Evolutionary conservation across 2,329 filamentous ascomycete species (phyloP).

Genomic region (Colletotrichum agaves): DNA sequence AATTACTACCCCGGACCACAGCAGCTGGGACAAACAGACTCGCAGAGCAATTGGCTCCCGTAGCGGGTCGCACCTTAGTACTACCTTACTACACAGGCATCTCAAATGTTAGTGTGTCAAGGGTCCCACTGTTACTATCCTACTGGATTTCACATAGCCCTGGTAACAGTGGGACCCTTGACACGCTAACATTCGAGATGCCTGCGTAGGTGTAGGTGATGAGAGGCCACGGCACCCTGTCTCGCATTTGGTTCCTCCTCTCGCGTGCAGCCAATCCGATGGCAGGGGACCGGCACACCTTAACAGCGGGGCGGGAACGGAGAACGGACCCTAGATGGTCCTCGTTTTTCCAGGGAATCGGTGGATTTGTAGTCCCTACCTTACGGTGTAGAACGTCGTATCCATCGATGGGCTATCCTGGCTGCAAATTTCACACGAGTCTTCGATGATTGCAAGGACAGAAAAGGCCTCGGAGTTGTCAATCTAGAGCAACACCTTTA

Average conservation of each 20-base stretch:
- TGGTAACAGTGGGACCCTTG: too few relatives aligned
- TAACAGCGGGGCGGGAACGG: slow-evolving; percentile 17
- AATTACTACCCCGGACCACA: neutral
- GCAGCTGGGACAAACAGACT: neutral
- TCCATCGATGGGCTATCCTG: slow-evolving; percentile 14
- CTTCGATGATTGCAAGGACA: neutral
- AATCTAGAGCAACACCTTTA: neutral
- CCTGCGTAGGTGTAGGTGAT: too few relatives aligned
- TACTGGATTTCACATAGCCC: too few relatives aligned
- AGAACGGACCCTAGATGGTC: slow-evolving; percentile 18
- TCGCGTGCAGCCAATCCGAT: neutral
- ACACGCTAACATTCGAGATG: too few relatives aligned
- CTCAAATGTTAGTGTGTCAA: too few relatives aligned
- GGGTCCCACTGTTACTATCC: too few relatives aligned
- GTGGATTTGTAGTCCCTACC: neutral
- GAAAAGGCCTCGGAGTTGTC: neutral
- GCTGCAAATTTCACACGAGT: neutral
- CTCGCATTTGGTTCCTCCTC: neutral
- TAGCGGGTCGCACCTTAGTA: slow-evolving; percentile 17
- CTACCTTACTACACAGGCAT: too few relatives aligned
- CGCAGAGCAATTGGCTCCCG: neutral
- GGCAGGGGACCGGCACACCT: slow-evolving; percentile 10
- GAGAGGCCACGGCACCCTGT: neutral
- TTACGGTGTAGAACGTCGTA: neutral
- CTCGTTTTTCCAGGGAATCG: slow-evolving; percentile 21